These are phyloP conservation scores for Beauveria scarabaeidicola DNA, from an alignment of 2,329 filamentous ascomycete genomes.

Conservation along the genomic window DNA sequence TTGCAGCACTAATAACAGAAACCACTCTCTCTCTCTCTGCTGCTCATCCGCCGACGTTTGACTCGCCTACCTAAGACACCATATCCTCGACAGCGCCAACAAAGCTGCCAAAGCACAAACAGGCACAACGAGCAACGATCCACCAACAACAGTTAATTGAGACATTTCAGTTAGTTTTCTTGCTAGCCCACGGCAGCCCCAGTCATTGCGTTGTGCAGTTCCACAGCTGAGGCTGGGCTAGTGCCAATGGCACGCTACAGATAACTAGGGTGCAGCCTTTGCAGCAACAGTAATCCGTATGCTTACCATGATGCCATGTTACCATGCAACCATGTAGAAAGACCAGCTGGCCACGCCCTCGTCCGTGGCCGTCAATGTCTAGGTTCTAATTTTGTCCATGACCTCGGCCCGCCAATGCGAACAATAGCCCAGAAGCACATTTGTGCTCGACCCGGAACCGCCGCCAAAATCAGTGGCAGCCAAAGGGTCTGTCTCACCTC, in stretches of 20 bases:
- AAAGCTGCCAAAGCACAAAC: not conserved
- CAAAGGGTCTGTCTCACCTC: constrained; percentile 2
- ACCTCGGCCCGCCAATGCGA: not conserved
- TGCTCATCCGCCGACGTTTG: not conserved
- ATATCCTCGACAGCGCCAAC: not conserved
- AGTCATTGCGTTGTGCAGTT: not conserved
- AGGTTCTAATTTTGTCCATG: constrained; percentile 1
- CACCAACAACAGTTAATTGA: not conserved
- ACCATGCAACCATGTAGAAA: no score
- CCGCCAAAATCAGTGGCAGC: not conserved
- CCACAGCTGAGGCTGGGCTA: constrained; percentile 7
- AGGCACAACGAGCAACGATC: not conserved
- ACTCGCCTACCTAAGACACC: not conserved
- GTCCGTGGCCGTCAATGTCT: constrained; percentile 2
- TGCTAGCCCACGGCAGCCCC: no score
- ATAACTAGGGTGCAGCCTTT: not conserved
- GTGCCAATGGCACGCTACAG: not conserved
- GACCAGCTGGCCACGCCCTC: not conserved
- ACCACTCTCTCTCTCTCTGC: not conserved
- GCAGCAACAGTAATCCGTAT: no score
- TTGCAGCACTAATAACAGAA: no score
- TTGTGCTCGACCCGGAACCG: not conserved
- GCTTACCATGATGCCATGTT: no score
- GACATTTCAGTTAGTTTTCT: not conserved
- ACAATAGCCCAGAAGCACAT: not conserved